A percentile compares a stretch with the other conserved stretches of the same genome.
Evolutionary conservation across 768 basidiomycete species (phyloP).

Genomic region (Aureoboletus auriporus): DNA sequence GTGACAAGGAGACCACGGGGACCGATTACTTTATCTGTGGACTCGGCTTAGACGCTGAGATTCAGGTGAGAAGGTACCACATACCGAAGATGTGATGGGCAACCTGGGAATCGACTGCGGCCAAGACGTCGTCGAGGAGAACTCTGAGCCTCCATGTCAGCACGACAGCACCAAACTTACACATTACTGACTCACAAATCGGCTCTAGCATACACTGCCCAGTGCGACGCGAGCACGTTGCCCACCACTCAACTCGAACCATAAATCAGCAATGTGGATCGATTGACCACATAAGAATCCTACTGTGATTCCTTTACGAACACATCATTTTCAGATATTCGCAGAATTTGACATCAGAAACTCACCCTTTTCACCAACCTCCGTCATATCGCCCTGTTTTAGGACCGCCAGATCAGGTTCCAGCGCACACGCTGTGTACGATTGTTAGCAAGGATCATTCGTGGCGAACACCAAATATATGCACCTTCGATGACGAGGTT

Average conservation of each 20-base stretch:
- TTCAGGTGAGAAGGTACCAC: neutral
- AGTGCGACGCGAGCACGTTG: constrained; percentile 81
- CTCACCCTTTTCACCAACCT: constrained; percentile 81
- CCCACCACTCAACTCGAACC: constrained; percentile 66
- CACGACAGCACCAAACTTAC: constrained; percentile 35
- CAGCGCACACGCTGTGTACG: constrained; percentile 71
- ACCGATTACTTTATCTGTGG: constrained; percentile 77
- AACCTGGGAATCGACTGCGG: constrained; percentile 84
- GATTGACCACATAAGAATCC: constrained; percentile 12
- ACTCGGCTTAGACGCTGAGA: neutral
- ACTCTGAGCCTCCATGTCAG: constrained; percentile 36
- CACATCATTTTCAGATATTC: neutral
- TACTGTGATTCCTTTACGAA: constrained; percentile 51
- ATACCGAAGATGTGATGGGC: constrained; percentile 81
- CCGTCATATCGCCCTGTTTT: constrained; percentile 77
- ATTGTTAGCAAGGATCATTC: neutral
- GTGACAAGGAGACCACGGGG: constrained; percentile 76
- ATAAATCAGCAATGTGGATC: constrained; percentile 13
- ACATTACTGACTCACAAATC: constrained; percentile 44
- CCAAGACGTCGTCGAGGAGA: constrained; percentile 87
- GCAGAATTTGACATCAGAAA: neutral
- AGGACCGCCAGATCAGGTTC: constrained; percentile 75
- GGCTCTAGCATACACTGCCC: constrained; percentile 88
- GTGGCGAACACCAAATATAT: neutral
- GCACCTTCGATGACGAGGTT: constrained; percentile 75